A percentile compares a stretch with the other conserved stretches of the same genome.
phyloP scores from a whole-genome alignment of 768 basidiomycete species.

The Tubosaeta brunneosetosa region DNA sequence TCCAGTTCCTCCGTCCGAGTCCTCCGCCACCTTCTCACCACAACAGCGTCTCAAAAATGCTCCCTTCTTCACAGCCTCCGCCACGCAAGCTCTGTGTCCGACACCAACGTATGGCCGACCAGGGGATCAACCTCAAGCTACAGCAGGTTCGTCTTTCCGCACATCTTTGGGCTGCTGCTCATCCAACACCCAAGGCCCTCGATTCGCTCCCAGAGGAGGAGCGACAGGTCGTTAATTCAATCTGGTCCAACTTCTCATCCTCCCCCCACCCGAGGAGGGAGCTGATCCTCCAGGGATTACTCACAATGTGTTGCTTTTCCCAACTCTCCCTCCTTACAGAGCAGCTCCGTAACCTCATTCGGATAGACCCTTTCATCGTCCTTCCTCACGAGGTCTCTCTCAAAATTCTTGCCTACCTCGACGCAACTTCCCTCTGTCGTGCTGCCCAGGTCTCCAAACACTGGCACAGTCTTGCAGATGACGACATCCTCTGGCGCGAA shows the following conservation, averaged over 20 bases:
- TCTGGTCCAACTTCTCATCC: slow-evolving; percentile 97
- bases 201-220: slow-evolving; percentile 85
- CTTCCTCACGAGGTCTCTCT: slow-evolving; percentile 88
- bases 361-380: slow-evolving; percentile 89
- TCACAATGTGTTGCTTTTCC: slow-evolving; percentile 99
- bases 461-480: slow-evolving; percentile 90
- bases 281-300: slow-evolving; percentile 91
- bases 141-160: slow-evolving; percentile 62
- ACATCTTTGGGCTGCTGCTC: not conserved
- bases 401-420: slow-evolving; percentile 82
- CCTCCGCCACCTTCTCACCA: not conserved
- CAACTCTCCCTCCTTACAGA: slow-evolving; percentile 95
- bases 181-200: slow-evolving; percentile 56
- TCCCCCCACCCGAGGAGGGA: slow-evolving; percentile 88
- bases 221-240: slow-evolving; percentile 79
- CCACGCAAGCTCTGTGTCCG: slow-evolving; percentile 81
- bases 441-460: slow-evolving; percentile 84
- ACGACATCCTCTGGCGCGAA: slow-evolving; percentile 90
- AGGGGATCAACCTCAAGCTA: slow-evolving; percentile 86
- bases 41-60: not conserved
- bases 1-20: not conserved
- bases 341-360: slow-evolving; percentile 85
- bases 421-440: slow-evolving; percentile 88
- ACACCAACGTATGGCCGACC: slow-evolving; percentile 95
- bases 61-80: slow-evolving; percentile 26